Conservation (phyloP, 305 asterid genomes). For the Solanum hybrid region DNA sequence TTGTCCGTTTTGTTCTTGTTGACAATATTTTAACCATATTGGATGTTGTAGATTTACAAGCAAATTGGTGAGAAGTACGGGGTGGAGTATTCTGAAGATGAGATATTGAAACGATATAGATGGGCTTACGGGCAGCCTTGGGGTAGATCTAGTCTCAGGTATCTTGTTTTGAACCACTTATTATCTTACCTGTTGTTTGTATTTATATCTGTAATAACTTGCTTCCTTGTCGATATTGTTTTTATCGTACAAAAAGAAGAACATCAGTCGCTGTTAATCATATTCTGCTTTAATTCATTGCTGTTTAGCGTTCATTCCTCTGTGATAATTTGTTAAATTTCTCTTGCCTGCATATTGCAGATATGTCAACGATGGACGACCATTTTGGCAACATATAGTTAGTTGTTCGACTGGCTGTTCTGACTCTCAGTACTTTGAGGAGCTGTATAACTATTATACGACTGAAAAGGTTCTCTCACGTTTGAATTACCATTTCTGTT, state of each 20-base stretch:
- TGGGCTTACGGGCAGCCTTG: constrained; percentile 95
- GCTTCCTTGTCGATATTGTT: background rate
- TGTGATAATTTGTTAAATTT: background rate
- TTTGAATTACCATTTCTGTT: background rate
- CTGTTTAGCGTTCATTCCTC: background rate
- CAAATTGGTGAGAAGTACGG: constrained; percentile 92
- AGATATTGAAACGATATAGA: constrained; percentile 74
- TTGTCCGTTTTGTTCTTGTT: background rate
- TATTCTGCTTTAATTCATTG: background rate
- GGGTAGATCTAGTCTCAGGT: constrained; percentile 95
- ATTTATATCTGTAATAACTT: background rate
- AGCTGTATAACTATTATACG: constrained; percentile 73
- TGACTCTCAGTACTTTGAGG: constrained; percentile 86
- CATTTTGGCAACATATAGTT: constrained; percentile 92
- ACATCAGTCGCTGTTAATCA: background rate
- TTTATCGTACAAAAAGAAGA: background rate
- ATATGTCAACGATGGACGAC: constrained; percentile 87
- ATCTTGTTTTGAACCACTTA: background rate
- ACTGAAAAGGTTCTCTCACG: constrained; percentile 62
- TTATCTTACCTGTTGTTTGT: background rate
- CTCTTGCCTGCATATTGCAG: constrained; percentile 23
- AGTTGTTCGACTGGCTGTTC: constrained; percentile 95
- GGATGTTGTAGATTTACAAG: constrained; percentile 54
- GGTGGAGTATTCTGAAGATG: constrained; percentile 71
- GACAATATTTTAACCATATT: background rate